Evolutionary conservation across 1,139 yeast genomes (phyloP).

Genomic region (Saccharomyces hybrid): DNA sequence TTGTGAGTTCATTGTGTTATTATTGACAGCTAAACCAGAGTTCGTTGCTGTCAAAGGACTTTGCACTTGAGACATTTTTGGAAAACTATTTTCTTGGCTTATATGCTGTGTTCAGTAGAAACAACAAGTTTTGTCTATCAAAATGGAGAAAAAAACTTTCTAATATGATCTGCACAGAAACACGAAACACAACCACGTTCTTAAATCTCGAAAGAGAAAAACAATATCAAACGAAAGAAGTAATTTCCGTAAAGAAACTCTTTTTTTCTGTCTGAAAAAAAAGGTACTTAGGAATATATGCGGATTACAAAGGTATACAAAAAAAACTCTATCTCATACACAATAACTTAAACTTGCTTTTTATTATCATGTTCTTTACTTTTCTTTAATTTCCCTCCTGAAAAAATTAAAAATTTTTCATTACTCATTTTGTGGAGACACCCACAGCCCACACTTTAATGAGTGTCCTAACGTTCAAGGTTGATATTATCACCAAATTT

Average conservation of each 20-base stretch:
- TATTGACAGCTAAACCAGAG: constrained; percentile 1
- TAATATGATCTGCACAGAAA: not conserved
- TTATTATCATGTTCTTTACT: not conserved
- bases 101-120: not conserved
- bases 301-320: not conserved
- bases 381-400: not conserved
- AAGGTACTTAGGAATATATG: not conserved
- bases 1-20: constrained; percentile 2
- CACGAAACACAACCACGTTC: not conserved
- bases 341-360: not conserved
- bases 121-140: not conserved
- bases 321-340: not conserved
- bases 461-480: constrained; percentile 45
- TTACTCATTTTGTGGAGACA: constrained; percentile 1
- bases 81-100: not conserved
- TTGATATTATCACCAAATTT: constrained; percentile 88
- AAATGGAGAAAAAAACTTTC: not conserved
- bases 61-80: not conserved
- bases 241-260: not conserved
- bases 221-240: not conserved
- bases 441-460: not conserved
- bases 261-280: not conserved
- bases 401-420: not conserved
- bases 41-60: not conserved
- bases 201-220: not conserved